phyloP scores from a whole-genome alignment of 1,139 yeast genomes.

The Kazachstania sp. region DNA sequence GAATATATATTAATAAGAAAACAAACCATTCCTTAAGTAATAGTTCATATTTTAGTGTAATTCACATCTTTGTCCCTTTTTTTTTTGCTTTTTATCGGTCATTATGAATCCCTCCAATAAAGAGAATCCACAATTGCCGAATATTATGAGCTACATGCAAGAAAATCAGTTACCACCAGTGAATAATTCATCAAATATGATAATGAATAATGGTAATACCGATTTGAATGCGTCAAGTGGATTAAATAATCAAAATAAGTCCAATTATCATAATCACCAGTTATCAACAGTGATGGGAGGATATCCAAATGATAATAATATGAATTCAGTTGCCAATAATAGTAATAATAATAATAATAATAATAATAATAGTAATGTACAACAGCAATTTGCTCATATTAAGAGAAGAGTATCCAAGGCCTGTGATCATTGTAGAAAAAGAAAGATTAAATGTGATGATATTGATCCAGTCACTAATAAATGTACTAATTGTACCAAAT shows the following conservation, averaged over 20 bases:
- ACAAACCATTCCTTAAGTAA: no score
- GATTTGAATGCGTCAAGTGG: no score
- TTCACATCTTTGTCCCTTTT: no score
- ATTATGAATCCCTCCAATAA: background rate
- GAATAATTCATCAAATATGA: background rate
- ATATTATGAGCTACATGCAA: background rate
- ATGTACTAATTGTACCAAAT: constrained; percentile 26
- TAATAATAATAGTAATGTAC: background rate
- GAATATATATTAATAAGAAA: no score
- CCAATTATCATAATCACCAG: background rate
- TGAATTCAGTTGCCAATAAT: background rate
- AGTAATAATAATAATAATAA: no score
- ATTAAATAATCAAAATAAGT: background rate
- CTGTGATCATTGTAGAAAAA: constrained; percentile 32
- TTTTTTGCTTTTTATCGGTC: background rate
- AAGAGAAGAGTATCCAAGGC: constrained; percentile 30
- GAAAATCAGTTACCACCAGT: background rate
- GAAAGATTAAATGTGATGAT: constrained; percentile 32
- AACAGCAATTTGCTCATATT: background rate
- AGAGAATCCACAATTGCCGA: background rate
- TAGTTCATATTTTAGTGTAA: no score
- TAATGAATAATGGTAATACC: background rate
- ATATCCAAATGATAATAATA: background rate
- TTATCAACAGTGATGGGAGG: background rate
- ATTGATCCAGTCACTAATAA: constrained; percentile 16